Base-by-base conservation (phyloP, 192 early-diverging fungal species). In the Coemansia sp. region DNA sequence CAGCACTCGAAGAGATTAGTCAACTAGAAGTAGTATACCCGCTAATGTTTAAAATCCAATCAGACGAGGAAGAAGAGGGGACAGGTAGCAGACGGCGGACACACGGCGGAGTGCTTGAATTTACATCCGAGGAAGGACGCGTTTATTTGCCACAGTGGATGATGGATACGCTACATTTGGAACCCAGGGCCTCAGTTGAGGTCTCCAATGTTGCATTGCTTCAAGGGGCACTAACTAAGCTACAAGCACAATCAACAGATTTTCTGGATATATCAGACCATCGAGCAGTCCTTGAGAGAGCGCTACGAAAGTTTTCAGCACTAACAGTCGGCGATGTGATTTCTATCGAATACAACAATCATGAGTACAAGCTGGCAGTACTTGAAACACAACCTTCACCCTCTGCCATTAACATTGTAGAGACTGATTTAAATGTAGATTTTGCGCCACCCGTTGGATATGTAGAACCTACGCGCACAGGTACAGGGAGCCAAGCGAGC, bases 101-200 rank as follows among this genome's bases (percentile, higher is more conserved):
- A 18, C 95, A 99, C 62, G 93, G 95, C 25, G 97, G 97, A 63
- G 97, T 99, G 8, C 86, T 99, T 8, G 96, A 99, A 82, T 99
- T 99, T 68, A 94, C 91, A 32, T 96, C 97, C 10, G 96, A 97
- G 71, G 95, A 98, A 82, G 97, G 97, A 28, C 79, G 92, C 8
- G 90, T 88, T 8, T 99, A 97, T 70, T 69, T 99, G 48, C 97
- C 97, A 54, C 91, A 93, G 47, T 99, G 97, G 97, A 96, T 99
- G 95, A 96, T 98, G 94, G 85, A 89, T 64, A 90, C 90, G 4
- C 78, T 99, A 57, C 56, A 78, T 21, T 67, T 96, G 31, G 67
- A 88, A 50, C 88, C 90, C 51, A 94, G 96, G 7, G 76, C 88
- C 19, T 62, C 94, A 19, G 83, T 96, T 14, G 85, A 89, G 60